Base-by-base conservation (phyloP, 1,284 basidiomycete species). In the Gomphus bonarii region DNA sequence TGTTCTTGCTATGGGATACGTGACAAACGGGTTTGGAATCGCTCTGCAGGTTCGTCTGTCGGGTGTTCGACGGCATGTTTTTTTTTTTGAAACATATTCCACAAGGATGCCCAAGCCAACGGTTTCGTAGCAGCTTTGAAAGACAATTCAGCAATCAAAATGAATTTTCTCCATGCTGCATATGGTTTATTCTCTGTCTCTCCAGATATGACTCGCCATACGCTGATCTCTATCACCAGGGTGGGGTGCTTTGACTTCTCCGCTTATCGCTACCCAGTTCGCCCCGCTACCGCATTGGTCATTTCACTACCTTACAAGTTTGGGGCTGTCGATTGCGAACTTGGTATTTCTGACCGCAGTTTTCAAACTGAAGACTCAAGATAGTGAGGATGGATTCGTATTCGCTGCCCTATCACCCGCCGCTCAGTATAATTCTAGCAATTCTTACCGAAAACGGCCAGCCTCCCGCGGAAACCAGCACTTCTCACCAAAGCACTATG, bases 221-320 rank as follows among this genome's bases (percentile, higher is more conserved):
- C 71, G 47, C 30, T 10, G 22, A 22, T n/a, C 31, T 44, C 47
- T 28, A 1, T 54, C 51, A 4, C 20, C 12, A 84, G 81, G 82
- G 3, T 66, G 74, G 8, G 85, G 84, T 1, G 84, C 83, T 3
- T 66, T 85, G 3, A 67, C 71, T 8, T 70, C 83, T 3, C 85
- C 85, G 2, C 72, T 88, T 10, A 72, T 80, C 1, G 73, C 84
- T 0, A 88, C 84, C 0, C 79, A 83, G 48, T 86, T 87, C 60
- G 69, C 81, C 1, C 71, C 74, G 53, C 64, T 73, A 42, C 64
- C 60, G 0, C 70, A 67, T 54, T 82, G 82, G 76, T 86, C 83
- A 10, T 81, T 80, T 63, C 82, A 86, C 65, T 89, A 80, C 65
- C 70, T 86, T 9, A 70, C 72, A 10, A 85, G 82, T 0, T 68